phyloP scores from a whole-genome alignment of 202 grass and related monocot genomes.

The Setaria viridis region DNA sequence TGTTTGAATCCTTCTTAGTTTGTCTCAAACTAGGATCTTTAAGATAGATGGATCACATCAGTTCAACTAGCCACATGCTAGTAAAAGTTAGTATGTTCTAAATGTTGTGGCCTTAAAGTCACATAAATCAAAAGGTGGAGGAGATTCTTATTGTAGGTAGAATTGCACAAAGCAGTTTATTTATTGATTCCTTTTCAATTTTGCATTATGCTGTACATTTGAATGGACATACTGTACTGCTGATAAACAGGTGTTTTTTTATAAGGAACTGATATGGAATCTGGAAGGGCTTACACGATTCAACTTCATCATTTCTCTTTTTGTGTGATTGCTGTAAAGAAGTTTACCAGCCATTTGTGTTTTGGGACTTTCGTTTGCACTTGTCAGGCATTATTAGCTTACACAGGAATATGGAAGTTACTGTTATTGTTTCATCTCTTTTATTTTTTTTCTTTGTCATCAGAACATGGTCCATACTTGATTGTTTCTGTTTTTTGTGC shows the following conservation, averaged over 20 bases:
- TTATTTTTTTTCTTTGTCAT: conserved; percentile 16
- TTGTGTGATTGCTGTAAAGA: not conserved
- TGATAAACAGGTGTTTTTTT: conserved; percentile 1
- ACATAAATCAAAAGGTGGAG: conserved; percentile 15
- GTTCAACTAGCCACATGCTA: not conserved
- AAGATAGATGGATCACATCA: not conserved
- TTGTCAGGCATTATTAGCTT: not conserved
- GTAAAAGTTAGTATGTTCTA: conserved; percentile 32
- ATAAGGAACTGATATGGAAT: not conserved
- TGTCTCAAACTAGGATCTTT: not conserved
- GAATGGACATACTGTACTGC: conserved; percentile 2
- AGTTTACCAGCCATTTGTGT: conserved; percentile 13
- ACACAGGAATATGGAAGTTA: not conserved
- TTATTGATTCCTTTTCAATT: conserved; percentile 1
- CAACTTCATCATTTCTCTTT: conserved; percentile 25
- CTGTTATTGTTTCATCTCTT: conserved; percentile 27
- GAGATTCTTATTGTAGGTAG: conserved; percentile 20
- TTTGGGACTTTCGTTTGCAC: not conserved
- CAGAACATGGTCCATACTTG: conserved; percentile 24
- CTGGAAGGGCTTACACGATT: not conserved
- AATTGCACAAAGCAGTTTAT: not conserved
- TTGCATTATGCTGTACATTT: not conserved
- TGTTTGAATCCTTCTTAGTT: too few species aligned
- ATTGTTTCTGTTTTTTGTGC: conserved; percentile 23
- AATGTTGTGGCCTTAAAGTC: conserved; percentile 8